Conservation (phyloP, 2,329 filamentous ascomycete species). For the Colletotrichum tropicicola region DNA sequence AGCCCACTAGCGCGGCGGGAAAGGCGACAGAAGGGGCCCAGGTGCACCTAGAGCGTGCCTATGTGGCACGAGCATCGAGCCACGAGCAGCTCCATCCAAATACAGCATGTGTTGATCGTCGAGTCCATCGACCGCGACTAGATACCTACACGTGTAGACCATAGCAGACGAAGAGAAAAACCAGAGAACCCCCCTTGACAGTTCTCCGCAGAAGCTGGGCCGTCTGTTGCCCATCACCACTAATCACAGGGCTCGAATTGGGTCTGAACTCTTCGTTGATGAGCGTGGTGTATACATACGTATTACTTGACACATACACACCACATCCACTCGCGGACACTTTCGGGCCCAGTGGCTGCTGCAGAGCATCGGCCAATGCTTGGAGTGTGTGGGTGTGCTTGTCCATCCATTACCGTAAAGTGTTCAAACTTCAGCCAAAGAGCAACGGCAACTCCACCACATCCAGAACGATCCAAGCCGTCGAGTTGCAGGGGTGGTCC, state of each 20-base stretch:
- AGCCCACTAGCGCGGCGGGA: constrained; percentile 6
- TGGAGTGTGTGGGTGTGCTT: background rate
- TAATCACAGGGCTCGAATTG: constrained; percentile 8
- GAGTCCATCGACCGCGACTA: background rate
- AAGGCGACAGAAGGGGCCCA: constrained; percentile 2
- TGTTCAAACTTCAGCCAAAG: constrained; percentile 14
- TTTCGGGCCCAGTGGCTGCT: constrained; percentile 13
- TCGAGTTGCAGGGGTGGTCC: constrained; percentile 19
- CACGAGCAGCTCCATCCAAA: background rate
- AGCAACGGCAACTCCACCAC: constrained; percentile 5
- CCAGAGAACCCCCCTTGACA: background rate
- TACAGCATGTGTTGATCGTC: constrained; percentile 1
- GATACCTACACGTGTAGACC: background rate
- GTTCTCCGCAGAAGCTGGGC: constrained; percentile 9
- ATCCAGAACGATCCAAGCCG: constrained; percentile 11
- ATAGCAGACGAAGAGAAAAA: background rate
- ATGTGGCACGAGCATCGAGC: constrained; percentile 13
- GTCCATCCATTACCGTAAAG: constrained; percentile 7
- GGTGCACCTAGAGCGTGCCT: background rate
- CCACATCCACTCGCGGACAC: background rate
- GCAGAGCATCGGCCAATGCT: constrained; percentile 13
- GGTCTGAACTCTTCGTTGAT: constrained; percentile 3
- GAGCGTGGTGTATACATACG: background rate
- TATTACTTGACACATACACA: constrained; percentile 8
- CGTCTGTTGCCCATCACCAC: background rate